Evolutionary conservation across 108 stramenopile genomes (phyloP).

Genomic region (Cyclotella cryptica): DNA sequence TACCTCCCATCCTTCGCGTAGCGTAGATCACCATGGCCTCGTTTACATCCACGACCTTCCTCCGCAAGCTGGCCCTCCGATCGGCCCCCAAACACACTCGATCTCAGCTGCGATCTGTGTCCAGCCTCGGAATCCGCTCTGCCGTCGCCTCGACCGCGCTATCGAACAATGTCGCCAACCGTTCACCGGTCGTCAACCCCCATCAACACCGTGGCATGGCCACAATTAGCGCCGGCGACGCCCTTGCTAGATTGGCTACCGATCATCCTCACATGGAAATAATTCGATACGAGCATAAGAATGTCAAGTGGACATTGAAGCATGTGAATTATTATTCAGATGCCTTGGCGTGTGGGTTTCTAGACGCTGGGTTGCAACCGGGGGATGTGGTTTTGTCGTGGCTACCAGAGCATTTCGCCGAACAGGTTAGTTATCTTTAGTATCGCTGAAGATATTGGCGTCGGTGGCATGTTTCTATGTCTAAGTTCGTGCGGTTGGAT

Average conservation of each 20-base stretch:
- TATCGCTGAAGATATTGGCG: neutral
- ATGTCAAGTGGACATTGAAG: conserved; percentile 81
- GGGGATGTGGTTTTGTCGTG: conserved; percentile 89
- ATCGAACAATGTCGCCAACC: conserved; percentile 21
- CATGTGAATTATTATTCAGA: conserved; percentile 84
- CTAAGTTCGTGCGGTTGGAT: no score
- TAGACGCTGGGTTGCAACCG: conserved; percentile 81
- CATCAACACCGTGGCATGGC: conserved; percentile 39
- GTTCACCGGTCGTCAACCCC: neutral
- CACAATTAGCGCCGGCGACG: conserved; percentile 51
- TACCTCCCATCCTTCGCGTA: neutral
- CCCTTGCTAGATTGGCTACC: conserved; percentile 61
- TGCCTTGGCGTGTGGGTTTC: conserved; percentile 80
- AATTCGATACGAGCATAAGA: conserved; percentile 89
- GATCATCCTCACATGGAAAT: conserved; percentile 82
- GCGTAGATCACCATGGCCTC: conserved; percentile 34
- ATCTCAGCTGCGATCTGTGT: conserved; percentile 24
- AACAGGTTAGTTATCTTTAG: conserved; percentile 73
- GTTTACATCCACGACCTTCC: conserved; percentile 24
- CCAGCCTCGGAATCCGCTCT: conserved; percentile 32
- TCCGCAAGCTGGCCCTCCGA: conserved; percentile 45
- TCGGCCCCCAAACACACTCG: conserved; percentile 32
- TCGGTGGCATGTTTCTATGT: no score
- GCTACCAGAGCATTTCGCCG: conserved; percentile 84
- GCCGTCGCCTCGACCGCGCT: conserved; percentile 19